A percentile compares a stretch with the other conserved stretches of the same genome.
phyloP scores from a whole-genome alignment of 352 stramenopile genomes.

The Phytophthora europaea region DNA sequence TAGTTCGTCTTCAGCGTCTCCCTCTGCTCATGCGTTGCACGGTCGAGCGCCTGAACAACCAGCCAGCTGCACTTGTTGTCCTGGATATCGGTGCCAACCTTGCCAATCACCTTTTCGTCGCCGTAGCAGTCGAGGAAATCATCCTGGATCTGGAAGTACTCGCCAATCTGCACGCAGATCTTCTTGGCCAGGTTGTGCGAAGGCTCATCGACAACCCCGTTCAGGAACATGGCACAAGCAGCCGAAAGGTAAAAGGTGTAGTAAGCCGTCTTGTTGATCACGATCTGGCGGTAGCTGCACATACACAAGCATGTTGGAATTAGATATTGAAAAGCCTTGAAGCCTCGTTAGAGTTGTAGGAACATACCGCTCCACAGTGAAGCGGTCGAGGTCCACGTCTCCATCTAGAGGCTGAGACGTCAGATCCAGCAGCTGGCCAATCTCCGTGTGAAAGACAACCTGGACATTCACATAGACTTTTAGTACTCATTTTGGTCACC shows the following conservation, averaged over 20 bases:
- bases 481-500: not conserved
- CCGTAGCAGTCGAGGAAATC: slow-evolving; percentile 99
- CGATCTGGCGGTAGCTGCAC: slow-evolving; percentile 90
- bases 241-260: slow-evolving; percentile 99
- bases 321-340: not conserved
- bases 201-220: slow-evolving; percentile 81
- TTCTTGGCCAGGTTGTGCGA: slow-evolving; percentile 90
- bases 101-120: slow-evolving; percentile 93
- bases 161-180: slow-evolving; percentile 97
- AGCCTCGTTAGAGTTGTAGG: slow-evolving; percentile 1
- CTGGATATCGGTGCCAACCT: slow-evolving; percentile 98
- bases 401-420: slow-evolving; percentile 89
- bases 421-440: slow-evolving; percentile 95
- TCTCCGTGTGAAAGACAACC: slow-evolving; percentile 97
- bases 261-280: slow-evolving; percentile 99
- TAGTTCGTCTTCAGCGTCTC: slow-evolving; percentile 94
- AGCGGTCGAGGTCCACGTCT: slow-evolving; percentile 90
- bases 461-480: slow-evolving; percentile 49
- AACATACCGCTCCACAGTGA: slow-evolving; percentile 94
- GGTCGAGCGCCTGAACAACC: slow-evolving; percentile 94
- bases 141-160: slow-evolving; percentile 99
- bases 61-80: slow-evolving; percentile 99
- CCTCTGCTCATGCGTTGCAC: slow-evolving; percentile 78
- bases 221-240: slow-evolving; percentile 92
- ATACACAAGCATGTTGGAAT: slow-evolving; percentile 15